Evolutionary conservation across 495 filamentous ascomycete species (phyloP).

Genomic region (Penicillium lividum): DNA sequence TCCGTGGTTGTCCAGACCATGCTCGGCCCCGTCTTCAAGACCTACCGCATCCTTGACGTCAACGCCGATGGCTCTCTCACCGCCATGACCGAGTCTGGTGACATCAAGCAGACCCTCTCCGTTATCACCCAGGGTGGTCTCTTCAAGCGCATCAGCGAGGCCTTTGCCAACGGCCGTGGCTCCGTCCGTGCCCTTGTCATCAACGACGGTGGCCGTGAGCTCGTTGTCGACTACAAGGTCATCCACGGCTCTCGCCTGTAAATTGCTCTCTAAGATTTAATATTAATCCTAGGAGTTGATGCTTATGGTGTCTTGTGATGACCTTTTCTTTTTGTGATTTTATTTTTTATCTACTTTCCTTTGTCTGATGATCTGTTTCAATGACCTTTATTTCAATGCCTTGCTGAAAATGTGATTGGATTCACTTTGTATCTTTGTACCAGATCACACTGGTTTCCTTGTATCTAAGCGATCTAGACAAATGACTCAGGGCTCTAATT

Average conservation of each 20-base stretch:
- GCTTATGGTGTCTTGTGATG: constrained; percentile 14
- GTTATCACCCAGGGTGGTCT: constrained; percentile 93
- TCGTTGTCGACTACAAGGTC: constrained; percentile 98
- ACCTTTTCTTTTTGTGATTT: constrained; percentile 8
- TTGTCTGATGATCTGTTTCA: constrained; percentile 29
- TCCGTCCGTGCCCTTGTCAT: constrained; percentile 94
- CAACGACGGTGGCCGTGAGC: constrained; percentile 88
- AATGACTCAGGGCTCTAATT: constrained; percentile 10
- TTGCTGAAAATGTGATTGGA: constrained; percentile 22
- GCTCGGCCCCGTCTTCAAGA: constrained; percentile 99
- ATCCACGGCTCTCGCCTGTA: constrained; percentile 78
- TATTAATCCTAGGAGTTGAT: constrained; percentile 5
- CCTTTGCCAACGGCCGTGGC: constrained; percentile 90
- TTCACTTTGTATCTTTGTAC: constrained; percentile 10
- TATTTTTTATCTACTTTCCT: constrained; percentile 23
- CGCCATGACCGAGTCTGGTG: constrained; percentile 84
- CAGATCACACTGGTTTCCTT: constrained; percentile 5
- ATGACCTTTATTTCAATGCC: constrained; percentile 22
- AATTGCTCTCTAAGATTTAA: constrained; percentile 23
- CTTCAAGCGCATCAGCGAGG: constrained; percentile 75
- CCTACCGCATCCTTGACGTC: constrained; percentile 98
- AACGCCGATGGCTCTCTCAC: constrained; percentile 80
- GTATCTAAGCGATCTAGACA: constrained; percentile 18
- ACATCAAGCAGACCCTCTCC: constrained; percentile 94
- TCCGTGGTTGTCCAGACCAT: constrained; percentile 99